phyloP scores from a whole-genome alignment of 2,329 filamentous ascomycete species.

The Diplodia seriata region DNA sequence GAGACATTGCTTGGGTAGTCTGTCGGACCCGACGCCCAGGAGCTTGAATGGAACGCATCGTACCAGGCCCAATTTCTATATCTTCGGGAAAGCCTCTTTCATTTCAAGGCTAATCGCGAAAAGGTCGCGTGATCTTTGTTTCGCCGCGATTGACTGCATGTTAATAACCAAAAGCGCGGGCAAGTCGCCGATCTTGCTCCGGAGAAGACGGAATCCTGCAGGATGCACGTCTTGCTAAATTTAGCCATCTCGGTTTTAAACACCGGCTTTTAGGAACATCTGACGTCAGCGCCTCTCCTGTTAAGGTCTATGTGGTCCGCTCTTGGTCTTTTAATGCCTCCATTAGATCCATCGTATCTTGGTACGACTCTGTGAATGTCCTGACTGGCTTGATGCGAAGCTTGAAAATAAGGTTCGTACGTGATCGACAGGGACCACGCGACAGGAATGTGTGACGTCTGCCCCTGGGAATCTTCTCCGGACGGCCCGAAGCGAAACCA shows the following conservation, averaged over 20 bases:
- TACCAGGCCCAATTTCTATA: too few species aligned
- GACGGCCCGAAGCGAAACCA: background rate
- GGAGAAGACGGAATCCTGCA: background rate
- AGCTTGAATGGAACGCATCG: too few species aligned
- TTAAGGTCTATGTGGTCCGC: background rate
- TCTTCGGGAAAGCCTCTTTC: too few species aligned
- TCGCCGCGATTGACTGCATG: background rate
- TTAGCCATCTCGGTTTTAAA: background rate
- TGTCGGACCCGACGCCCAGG: background rate
- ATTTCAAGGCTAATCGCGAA: too few species aligned
- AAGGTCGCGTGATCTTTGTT: background rate
- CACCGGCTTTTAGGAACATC: background rate
- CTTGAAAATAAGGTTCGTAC: background rate
- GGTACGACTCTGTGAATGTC: background rate
- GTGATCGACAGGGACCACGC: background rate
- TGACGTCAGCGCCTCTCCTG: background rate
- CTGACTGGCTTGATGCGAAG: background rate
- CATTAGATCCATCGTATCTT: background rate
- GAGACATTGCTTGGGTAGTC: background rate
- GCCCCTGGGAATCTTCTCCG: background rate
- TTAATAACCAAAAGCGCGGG: background rate
- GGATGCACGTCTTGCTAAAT: conserved; percentile 2
- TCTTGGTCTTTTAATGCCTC: background rate
- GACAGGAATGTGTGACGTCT: too few species aligned
- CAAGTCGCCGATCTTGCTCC: background rate